Base-by-base conservation (phyloP, 2,329 filamentous ascomycete genomes). In the Talaromyces islandicus region DNA sequence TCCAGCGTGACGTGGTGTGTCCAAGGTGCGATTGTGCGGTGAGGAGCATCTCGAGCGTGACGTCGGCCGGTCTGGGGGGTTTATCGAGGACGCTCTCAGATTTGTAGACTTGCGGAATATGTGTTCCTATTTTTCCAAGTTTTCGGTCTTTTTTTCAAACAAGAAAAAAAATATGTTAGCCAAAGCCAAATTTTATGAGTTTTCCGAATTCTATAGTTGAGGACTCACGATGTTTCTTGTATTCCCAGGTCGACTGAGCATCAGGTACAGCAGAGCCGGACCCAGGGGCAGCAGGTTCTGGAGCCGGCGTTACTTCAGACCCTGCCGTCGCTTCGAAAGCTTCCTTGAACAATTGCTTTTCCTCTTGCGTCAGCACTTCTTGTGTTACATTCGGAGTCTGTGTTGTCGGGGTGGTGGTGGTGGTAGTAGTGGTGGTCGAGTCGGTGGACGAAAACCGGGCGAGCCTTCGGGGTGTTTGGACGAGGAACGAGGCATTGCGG, bases 1-100 rank as follows among this genome's bases (percentile, higher is more conserved):
- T 96, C 94, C 94, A 99, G 55, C 92, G 83, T 63, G 90, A 90
- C 0, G 89, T 93, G 69, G 90, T 85, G 78, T 99, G 94, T 64
- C 94, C 94, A 75, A 97, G 86, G 77, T 96, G 92, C 58, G 86
- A 86, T 77, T 96, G 91, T 32, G 88, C 87, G 52, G 92, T 90
- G 81, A 96, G 88, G 64, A 99, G 85, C 63, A 96, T 83, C 79
- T 97, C 92, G 62, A 99, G 86, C 54, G 92, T 92, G 63, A 97
- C 84, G 70, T 97, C 89, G 72, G 88, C 82, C 25, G 91, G 88
- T 43, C 77, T 77, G 1, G 92, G 92, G 3, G 94, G 92, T 70
- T 91, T 82, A 61, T 77, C 80, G 58, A 95, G 64, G 52, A 76
- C 53, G 51, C 65, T 60, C 62, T 75, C 71, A 19, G 74, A 74